Percentiles rank a stretch among this genome's conserved stretches.
Conservation (phyloP, 352 stramenopile species). For the Pythium phragmitis region DNA sequence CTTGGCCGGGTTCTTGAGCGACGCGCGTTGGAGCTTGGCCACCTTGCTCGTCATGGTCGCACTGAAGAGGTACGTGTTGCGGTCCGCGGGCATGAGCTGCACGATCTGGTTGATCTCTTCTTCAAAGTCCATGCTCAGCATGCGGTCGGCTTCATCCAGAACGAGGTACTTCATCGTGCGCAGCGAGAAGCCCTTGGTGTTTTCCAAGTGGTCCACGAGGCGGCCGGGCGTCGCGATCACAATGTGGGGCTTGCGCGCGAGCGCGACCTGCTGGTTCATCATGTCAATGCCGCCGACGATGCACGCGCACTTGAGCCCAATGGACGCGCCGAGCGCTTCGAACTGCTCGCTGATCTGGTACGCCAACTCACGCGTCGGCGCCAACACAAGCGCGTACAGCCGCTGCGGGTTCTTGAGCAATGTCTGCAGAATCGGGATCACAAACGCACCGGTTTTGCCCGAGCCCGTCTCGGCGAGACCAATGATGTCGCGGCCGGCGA, state of each 20-base stretch:
- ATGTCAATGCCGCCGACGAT: constrained; percentile 97
- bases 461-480: constrained; percentile 95
- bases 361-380: constrained; percentile 93
- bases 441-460: constrained; percentile 95
- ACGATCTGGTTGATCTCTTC: constrained; percentile 99
- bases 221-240: constrained; percentile 93
- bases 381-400: constrained; percentile 90
- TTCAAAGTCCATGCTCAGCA: constrained; percentile 98
- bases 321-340: constrained; percentile 88
- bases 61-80: constrained; percentile 98
- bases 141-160: constrained; percentile 94
- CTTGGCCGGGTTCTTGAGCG: constrained; percentile 95
- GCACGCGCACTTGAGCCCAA: constrained; percentile 91
- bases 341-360: constrained; percentile 97
- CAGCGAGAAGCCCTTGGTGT: constrained; percentile 95
- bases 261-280: constrained; percentile 95
- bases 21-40: constrained; percentile 97
- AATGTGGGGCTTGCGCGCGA: constrained; percentile 96
- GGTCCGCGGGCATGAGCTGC: constrained; percentile 91
- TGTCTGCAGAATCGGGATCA: constrained; percentile 92
- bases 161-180: constrained; percentile 91
- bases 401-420: constrained; percentile 90
- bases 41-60: constrained; percentile 99
- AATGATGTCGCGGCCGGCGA: constrained; percentile 96
- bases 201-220: constrained; percentile 94